These are phyloP conservation scores for Tolypocladium ovalisporum DNA, from an alignment of 2,329 filamentous ascomycete species.

Conservation along the genomic window DNA sequence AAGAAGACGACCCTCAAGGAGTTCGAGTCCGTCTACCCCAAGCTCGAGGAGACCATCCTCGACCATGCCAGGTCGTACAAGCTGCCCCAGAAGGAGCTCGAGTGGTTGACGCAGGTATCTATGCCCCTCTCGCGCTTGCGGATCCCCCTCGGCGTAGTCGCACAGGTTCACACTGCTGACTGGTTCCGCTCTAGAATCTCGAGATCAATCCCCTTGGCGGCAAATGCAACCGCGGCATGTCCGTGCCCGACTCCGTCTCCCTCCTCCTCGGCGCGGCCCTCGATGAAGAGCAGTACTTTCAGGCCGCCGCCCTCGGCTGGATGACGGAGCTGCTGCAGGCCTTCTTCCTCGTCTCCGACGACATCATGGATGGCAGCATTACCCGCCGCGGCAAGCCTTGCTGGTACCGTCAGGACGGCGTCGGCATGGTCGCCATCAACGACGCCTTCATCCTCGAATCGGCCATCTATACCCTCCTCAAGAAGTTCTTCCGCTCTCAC, in stretches of 20 bases:
- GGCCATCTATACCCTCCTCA: conserved; percentile 80
- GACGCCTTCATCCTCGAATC: conserved; percentile 94
- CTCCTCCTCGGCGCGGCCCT: conserved; percentile 64
- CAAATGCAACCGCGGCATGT: conserved; percentile 99
- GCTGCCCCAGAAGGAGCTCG: conserved; percentile 65
- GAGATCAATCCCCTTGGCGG: conserved; percentile 82
- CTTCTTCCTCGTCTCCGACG: conserved; percentile 96
- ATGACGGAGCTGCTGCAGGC: conserved; percentile 96
- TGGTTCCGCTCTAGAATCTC: conserved; percentile 47
- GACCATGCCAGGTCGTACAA: conserved; percentile 73
- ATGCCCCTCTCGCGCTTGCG: neutral
- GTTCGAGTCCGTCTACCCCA: conserved; percentile 85
- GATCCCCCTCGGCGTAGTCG: neutral
- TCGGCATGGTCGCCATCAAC: conserved; percentile 97
- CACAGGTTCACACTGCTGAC: conserved; percentile 31
- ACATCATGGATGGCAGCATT: conserved; percentile 96
- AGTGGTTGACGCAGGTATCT: conserved; percentile 74
- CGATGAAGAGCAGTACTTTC: conserved; percentile 74
- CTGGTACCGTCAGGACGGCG: conserved; percentile 85
- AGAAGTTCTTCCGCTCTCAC: conserved; percentile 86
- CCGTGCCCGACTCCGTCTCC: conserved; percentile 82
- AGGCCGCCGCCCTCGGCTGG: conserved; percentile 84
- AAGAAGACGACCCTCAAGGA: conserved; percentile 70
- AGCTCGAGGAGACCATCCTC: conserved; percentile 72
- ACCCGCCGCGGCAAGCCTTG: conserved; percentile 90